Evolutionary conservation across 1,284 basidiomycete species (phyloP).

Genomic region (Phlebopus sp.): DNA sequence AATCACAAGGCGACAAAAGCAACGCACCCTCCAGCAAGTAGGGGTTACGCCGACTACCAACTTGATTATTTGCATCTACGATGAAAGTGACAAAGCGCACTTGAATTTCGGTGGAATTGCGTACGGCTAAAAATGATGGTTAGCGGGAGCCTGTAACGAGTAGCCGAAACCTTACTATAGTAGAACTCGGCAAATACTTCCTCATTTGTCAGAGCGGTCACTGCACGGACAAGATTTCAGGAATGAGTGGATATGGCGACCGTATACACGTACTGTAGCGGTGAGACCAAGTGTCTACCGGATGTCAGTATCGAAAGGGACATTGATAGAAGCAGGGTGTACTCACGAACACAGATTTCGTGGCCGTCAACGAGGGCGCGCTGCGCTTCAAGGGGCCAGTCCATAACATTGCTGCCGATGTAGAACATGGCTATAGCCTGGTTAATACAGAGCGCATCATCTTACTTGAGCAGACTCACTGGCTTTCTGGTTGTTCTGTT

Average conservation of each 20-base stretch:
- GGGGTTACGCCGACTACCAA: conserved; percentile 61
- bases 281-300: conserved; percentile 57
- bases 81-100: conserved; percentile 3
- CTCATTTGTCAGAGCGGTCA: conserved; percentile 70
- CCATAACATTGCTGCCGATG: conserved; percentile 74
- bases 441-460: neutral
- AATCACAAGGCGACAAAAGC: neutral
- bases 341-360: conserved; percentile 58
- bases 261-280: conserved; percentile 40
- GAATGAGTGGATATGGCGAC: neutral
- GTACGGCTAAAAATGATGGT: conserved; percentile 20
- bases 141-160: neutral
- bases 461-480: conserved; percentile 38
- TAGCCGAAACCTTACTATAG: conserved; percentile 48
- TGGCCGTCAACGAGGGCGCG: conserved; percentile 64
- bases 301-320: conserved; percentile 1
- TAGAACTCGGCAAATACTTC: conserved; percentile 80
- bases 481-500: conserved; percentile 64
- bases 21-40: conserved; percentile 60
- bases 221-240: conserved; percentile 24
- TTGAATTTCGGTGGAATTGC: too few species aligned
- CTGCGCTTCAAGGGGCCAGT: conserved; percentile 71
- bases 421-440: conserved; percentile 60
- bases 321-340: neutral
- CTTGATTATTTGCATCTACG: conserved; percentile 49